Conservation (phyloP, 805 yeast genomes). For the Starmera dryadoides region DNA sequence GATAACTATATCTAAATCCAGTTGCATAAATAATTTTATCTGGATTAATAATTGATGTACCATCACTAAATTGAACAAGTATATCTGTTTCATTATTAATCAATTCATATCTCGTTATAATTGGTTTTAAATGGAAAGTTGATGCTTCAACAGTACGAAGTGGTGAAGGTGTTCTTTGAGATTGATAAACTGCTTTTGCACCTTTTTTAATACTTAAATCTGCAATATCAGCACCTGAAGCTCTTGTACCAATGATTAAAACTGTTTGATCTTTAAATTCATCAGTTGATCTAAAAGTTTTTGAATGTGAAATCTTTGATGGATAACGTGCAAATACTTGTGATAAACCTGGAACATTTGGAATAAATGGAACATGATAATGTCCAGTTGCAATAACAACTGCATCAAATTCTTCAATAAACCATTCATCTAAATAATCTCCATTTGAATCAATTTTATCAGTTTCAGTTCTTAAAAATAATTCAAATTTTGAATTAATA, state of each 20-base stretch:
- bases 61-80: conserved; percentile 36
- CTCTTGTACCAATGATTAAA: conserved; percentile 57
- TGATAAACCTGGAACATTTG: conserved; percentile 39
- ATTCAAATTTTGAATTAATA: conserved; percentile 16
- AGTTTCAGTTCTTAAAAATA: conserved; percentile 24
- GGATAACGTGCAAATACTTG: conserved; percentile 15
- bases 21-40: conserved; percentile 63
- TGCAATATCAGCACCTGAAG: conserved; percentile 60
- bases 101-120: conserved; percentile 27
- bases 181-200: conserved; percentile 10
- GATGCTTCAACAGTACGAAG: conserved; percentile 22
- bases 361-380: conserved; percentile 46
- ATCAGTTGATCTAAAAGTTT: conserved; percentile 16
- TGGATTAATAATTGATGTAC: conserved; percentile 31
- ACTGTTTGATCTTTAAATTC: conserved; percentile 25
- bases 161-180: conserved; percentile 35
- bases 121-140: conserved; percentile 27
- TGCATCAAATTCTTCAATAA: conserved; percentile 26
- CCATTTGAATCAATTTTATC: conserved; percentile 11
- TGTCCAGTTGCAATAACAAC: conserved; percentile 52
- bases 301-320: conserved; percentile 22
- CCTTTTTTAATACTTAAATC: conserved; percentile 5
- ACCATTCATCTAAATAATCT: conserved; percentile 28
- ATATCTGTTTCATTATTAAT: conserved; percentile 19
- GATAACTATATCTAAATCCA: conserved; percentile 56